A percentile compares a stretch with the other conserved stretches of the same genome.
Evolutionary conservation across 1,284 basidiomycete species (phyloP).

Genomic region (Ganoderma leucocontextum): DNA sequence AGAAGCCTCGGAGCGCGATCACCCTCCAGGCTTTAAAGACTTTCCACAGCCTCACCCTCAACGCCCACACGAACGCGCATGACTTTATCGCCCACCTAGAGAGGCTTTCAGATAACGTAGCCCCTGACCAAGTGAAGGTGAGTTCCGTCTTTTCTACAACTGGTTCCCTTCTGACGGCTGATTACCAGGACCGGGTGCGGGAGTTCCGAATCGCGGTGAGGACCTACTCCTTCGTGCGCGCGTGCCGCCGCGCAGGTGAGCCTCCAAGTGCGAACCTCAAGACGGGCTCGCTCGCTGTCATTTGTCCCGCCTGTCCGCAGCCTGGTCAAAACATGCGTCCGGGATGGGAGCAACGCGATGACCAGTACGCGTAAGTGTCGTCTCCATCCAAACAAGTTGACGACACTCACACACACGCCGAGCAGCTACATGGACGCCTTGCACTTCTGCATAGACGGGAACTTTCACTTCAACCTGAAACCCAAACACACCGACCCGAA

Average conservation of each 20-base stretch:
- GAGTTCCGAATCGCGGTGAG: constrained; percentile 26
- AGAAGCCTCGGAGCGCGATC: constrained; percentile 22
- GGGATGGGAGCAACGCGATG: background rate
- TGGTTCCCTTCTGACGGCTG: too few species aligned
- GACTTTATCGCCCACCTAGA: constrained; percentile 22
- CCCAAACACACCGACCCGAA: constrained; percentile 15
- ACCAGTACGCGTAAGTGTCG: background rate
- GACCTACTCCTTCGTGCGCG: constrained; percentile 18
- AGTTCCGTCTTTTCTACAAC: background rate
- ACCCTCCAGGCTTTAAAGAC: constrained; percentile 17
- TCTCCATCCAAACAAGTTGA: too few species aligned
- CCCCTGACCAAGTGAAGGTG: constrained; percentile 13
- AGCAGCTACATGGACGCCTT: constrained; percentile 20
- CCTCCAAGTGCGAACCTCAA: background rate
- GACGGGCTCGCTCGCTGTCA: background rate
- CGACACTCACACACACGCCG: too few species aligned
- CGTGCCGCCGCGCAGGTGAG: constrained; percentile 7
- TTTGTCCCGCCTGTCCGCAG: background rate
- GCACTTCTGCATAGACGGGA: constrained; percentile 21
- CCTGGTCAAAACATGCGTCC: background rate
- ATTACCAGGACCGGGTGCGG: constrained; percentile 33
- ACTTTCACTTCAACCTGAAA: constrained; percentile 25
- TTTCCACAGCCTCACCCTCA: constrained; percentile 19
- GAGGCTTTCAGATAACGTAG: constrained; percentile 16
- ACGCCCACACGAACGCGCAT: constrained; percentile 21